Percentiles rank a stretch among this genome's conserved stretches.
phyloP scores from a whole-genome alignment of 2,329 filamentous ascomycete genomes.

The Colletotrichum siamense region DNA sequence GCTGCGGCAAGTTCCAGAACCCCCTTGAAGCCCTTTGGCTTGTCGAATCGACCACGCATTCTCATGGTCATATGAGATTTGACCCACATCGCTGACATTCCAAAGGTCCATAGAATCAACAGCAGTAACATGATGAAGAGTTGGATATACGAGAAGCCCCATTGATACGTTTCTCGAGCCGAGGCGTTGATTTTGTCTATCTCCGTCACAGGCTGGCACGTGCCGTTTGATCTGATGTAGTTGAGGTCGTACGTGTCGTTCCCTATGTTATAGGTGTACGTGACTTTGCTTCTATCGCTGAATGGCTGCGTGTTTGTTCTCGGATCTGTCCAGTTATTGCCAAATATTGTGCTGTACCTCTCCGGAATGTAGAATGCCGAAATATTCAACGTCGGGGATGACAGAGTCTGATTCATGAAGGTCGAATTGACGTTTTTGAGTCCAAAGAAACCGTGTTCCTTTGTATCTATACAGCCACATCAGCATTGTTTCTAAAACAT shows the following conservation, averaged over 20 bases:
- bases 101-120: constrained; percentile 25
- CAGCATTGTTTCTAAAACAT: not conserved
- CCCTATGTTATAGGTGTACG: not conserved
- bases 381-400: constrained; percentile 24
- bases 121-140: constrained; percentile 17
- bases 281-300: not conserved
- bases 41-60: not conserved
- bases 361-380: not conserved
- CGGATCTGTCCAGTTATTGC: constrained; percentile 14
- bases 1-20: constrained; percentile 9
- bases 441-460: constrained; percentile 24
- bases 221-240: constrained; percentile 21
- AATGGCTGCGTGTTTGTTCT: not conserved
- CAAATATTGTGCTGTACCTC: not conserved
- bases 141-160: constrained; percentile 33
- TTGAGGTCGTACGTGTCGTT: constrained; percentile 23
- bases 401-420: not conserved
- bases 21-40: constrained; percentile 7
- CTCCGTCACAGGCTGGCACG: constrained; percentile 24
- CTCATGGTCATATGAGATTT: constrained; percentile 17
- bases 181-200: not conserved
- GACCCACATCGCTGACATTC: constrained; percentile 25
- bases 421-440: constrained; percentile 9
- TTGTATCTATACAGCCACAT: not conserved
- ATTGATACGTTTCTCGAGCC: constrained; percentile 25